Evolutionary conservation across 768 basidiomycete genomes (phyloP).

Genomic region (Botryobasidium botryosum): DNA sequence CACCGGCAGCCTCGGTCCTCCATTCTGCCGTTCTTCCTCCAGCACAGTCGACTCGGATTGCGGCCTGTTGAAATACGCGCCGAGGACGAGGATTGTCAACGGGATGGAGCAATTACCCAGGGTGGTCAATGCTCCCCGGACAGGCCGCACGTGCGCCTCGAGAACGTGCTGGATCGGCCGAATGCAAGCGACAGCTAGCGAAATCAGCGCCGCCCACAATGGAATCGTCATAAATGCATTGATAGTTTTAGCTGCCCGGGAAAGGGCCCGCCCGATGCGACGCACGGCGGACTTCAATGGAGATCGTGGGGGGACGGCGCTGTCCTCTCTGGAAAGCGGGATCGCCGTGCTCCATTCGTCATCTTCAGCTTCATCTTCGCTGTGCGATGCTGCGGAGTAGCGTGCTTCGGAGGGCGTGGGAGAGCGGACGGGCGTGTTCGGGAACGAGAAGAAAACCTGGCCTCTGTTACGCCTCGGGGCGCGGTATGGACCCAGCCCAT

Average conservation of each 20-base stretch:
- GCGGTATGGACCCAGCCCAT: no score
- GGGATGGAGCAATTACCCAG: slow-evolving; percentile 75
- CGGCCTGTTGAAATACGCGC: slow-evolving; percentile 58
- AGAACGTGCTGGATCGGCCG: slow-evolving; percentile 59
- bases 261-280: slow-evolving; percentile 10
- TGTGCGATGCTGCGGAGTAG: slow-evolving; percentile 12
- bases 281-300: not conserved
- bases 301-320: not conserved
- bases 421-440: slow-evolving; percentile 30
- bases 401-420: not conserved
- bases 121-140: slow-evolving; percentile 47
- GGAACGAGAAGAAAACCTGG: no score
- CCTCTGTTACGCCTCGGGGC: no score
- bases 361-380: slow-evolving; percentile 15
- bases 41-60: not conserved
- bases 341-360: slow-evolving; percentile 9
- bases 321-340: not conserved
- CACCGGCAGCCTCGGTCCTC: not conserved
- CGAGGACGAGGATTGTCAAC: slow-evolving; percentile 77
- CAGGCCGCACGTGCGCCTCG: slow-evolving; percentile 40
- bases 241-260: slow-evolving; percentile 3
- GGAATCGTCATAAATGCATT: slow-evolving; percentile 74
- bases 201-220: slow-evolving; percentile 60
- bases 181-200: slow-evolving; percentile 60
- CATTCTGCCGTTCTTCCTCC: not conserved